Evolutionary conservation across 2,329 filamentous ascomycete genomes (phyloP), one percentile per base, ranked within the genome.

Genomic region (Penicillium italicum): DNA sequence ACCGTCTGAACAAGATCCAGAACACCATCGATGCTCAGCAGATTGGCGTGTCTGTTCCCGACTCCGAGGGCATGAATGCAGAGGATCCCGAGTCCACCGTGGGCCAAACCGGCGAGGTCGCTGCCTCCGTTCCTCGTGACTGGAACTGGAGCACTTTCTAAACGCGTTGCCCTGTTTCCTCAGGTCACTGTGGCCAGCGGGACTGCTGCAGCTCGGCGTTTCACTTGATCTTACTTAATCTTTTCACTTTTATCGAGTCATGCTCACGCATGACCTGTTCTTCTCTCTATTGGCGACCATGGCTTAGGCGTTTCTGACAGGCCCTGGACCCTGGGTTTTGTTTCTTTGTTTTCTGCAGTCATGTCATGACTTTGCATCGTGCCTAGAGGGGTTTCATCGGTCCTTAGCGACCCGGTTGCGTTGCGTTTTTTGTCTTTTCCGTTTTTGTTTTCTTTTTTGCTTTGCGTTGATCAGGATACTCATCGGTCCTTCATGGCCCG

Each of bases 81-180:
- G 55, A 69, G 51, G 60, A 56, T 31, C 59, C 59, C 33, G 65
- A 63, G 11, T 20, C 44, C 16, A 48, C 12, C 10, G 20, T 31
- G 36, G 62, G 60, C 16, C 69, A 74, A 53, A 68, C 69, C 14
- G 59, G 68, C 20, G 79, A 80, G 53, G 78, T 80, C 54, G 73
- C 81, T 26, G 81, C 80, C 26, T 84, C 81, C 65, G 76, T 83
- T 54, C 81, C 82, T 50, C 77, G 78, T 50, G 81, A 82, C 64
- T 85, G 82, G 82, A 81, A 81, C 66, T 85, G 82, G 82, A 84
- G 82, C 72, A 85, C 82, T 33, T 85, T 85, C 65, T 85, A 72
- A 75, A 52, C 41, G 26, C n/a, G 24, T 44, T 37, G 26, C 24
- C 47, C 10, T 14, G 18, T 34, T 31, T 52, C 30, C 31, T 34